Evolutionary conservation across 331 rosid species (phyloP), one percentile per base, ranked within the genome.

Genomic region (Pyrus hybrid): DNA sequence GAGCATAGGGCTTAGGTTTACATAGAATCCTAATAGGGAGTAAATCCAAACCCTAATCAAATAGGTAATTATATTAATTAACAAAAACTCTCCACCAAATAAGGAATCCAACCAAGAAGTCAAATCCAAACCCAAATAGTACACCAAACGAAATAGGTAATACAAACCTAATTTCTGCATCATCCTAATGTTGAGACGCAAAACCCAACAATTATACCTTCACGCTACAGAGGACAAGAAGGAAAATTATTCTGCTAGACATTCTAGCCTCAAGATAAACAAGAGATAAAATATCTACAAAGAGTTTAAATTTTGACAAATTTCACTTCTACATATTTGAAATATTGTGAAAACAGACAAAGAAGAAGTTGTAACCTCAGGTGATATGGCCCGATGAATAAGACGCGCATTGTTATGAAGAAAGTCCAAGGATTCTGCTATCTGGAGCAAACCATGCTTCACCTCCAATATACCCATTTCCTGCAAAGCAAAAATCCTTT

Each of bases 391-490:
- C 51, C 93, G 90, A 84, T 95, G 99, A 81, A 92, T 82, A 66
- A 95, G 99, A 71, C 70, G 91, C 2, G 99, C 99, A 65, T 95
- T 93, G 80, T 84, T 92, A 80, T 95, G 99, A 28, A 95, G 92
- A 83, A 95, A 95, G 80, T 92, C 92, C 84, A 95, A 85, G n/a
- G 99, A 84, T 80, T 95, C 99, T 22, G 97, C 97, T 25, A 92
- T 78, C 85, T 95, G 99, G 75, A 95, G 97, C 85, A 95, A 89
- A 70, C 99, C 97, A 81, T 95, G 99, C 80, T 95, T 95, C 76
- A 95, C 88, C 90, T 95, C 99, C 87, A 95, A 88, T 63, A 95
- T 63, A 41, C 97, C 88, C 97, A 95, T 90, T 78, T 92, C 88
- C 99, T 94, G 85, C 79, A 65, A 82, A 76, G 71, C 16, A 78